Conservation (phyloP, 805 yeast species). For the Lipomyces oligophaga region DNA sequence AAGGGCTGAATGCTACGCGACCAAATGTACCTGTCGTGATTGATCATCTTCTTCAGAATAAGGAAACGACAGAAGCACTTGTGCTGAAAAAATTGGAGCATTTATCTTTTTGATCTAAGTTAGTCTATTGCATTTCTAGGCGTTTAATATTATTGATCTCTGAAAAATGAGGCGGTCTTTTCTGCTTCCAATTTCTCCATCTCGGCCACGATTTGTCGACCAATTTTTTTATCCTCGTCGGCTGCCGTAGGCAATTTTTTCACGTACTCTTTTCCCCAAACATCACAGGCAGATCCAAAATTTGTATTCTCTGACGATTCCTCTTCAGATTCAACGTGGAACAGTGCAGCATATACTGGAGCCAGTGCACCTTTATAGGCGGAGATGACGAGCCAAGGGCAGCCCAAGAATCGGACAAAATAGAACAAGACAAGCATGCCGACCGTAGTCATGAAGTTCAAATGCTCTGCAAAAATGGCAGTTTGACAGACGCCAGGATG, state of each 20-base stretch:
- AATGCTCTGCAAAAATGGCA: slow-evolving; percentile 63
- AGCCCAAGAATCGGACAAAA: slow-evolving; percentile 74
- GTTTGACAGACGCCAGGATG: slow-evolving; percentile 95
- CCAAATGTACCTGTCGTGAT: slow-evolving; percentile 11
- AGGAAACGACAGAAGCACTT: slow-evolving; percentile 2
- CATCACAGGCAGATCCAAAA: slow-evolving; percentile 68
- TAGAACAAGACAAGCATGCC: slow-evolving; percentile 86
- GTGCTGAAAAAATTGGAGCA: slow-evolving; percentile 11
- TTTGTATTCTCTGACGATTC: slow-evolving; percentile 53
- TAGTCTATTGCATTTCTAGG: no score
- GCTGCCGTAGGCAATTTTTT: neutral
- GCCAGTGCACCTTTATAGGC: slow-evolving; percentile 92
- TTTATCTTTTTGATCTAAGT: slow-evolving; percentile 10
- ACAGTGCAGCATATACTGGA: slow-evolving; percentile 62
- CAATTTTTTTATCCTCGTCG: slow-evolving; percentile 14
- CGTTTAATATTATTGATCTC: no score
- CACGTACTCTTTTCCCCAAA: slow-evolving; percentile 54
- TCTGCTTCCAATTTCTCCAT: slow-evolving; percentile 14
- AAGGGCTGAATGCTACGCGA: slow-evolving; percentile 69
- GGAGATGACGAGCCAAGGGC: slow-evolving; percentile 81
- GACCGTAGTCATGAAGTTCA: slow-evolving; percentile 73
- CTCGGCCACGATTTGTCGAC: slow-evolving; percentile 7
- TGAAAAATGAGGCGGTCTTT: neutral
- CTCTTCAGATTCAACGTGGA: slow-evolving; percentile 43
- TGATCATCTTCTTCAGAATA: neutral